Percentiles rank a stretch among this genome's conserved stretches.
Conservation (phyloP, 2,329 filamentous ascomycete species). For the Penicillium brasilianum region DNA sequence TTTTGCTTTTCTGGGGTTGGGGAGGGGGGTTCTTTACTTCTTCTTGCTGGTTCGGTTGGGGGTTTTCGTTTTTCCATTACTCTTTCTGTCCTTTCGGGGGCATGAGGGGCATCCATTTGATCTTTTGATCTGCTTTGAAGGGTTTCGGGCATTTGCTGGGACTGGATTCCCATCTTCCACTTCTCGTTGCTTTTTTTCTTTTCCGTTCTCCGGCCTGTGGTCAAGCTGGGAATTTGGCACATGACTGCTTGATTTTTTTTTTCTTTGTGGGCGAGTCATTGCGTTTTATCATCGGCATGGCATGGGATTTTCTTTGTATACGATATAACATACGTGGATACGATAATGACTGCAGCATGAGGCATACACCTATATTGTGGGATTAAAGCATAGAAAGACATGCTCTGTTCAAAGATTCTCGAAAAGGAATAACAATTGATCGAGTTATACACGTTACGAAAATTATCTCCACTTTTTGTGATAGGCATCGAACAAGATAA, state of each 20-base stretch:
- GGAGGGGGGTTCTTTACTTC: neutral
- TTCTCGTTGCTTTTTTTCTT: conserved; percentile 5
- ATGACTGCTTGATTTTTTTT: neutral
- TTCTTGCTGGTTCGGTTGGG: neutral
- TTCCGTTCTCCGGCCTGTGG: neutral
- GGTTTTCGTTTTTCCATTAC: neutral
- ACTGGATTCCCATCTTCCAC: conserved; percentile 3
- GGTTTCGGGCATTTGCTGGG: neutral
- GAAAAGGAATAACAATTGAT: neutral
- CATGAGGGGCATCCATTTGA: neutral
- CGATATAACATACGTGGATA: conserved; percentile 21
- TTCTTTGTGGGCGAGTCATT: neutral
- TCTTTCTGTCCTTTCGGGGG: too few relatives aligned
- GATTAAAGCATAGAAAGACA: neutral
- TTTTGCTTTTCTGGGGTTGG: neutral
- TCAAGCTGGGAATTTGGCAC: neutral
- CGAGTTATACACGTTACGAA: neutral
- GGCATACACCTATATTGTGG: neutral
- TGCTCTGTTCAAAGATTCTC: neutral
- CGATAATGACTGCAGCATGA: conserved; percentile 15
- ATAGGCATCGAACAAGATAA: neutral
- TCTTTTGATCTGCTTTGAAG: neutral
- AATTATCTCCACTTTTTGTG: neutral
- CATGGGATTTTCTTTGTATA: conserved; percentile 10
- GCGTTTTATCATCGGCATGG: neutral